phyloP scores from a whole-genome alignment of 2,329 filamentous ascomycete genomes.

The Arthrobotrys megalospora region DNA sequence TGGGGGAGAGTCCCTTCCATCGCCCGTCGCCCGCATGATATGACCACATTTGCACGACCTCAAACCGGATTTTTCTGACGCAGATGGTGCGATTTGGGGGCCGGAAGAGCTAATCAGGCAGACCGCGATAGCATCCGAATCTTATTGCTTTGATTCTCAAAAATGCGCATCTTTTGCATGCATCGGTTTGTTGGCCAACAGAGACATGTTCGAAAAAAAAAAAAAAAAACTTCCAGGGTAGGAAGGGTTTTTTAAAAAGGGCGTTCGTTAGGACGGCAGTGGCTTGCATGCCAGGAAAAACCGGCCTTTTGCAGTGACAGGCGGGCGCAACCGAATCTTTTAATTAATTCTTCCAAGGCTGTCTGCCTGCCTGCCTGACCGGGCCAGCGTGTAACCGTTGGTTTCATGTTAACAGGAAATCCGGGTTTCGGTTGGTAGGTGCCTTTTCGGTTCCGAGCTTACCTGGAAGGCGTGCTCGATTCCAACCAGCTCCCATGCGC shows the following conservation, averaged over 20 bases:
- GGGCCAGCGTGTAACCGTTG: slow-evolving; percentile 45
- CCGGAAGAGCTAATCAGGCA: slow-evolving; percentile 42
- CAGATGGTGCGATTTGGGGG: slow-evolving; percentile 39
- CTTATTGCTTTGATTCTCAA: slow-evolving; percentile 31
- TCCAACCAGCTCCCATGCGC: not conserved
- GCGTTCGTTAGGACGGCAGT: slow-evolving; percentile 2
- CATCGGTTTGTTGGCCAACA: slow-evolving; percentile 29
- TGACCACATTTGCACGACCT: slow-evolving; percentile 36
- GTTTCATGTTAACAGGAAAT: slow-evolving; percentile 51
- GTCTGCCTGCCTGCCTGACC: slow-evolving; percentile 54
- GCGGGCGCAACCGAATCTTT: slow-evolving; percentile 19
- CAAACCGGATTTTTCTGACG: slow-evolving; percentile 27
- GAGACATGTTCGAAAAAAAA: slow-evolving; percentile 2
- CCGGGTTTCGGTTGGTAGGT: slow-evolving; percentile 34
- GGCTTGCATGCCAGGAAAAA: slow-evolving; percentile 6
- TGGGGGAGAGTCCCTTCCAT: slow-evolving; percentile 1
- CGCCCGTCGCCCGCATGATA: slow-evolving; percentile 10
- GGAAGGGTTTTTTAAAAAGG: not conserved
- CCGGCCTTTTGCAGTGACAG: slow-evolving; percentile 7
- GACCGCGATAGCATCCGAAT: slow-evolving; percentile 16
- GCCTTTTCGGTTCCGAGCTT: slow-evolving; percentile 30
- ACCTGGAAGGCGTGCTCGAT: slow-evolving; percentile 19
- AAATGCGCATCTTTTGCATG: slow-evolving; percentile 30
- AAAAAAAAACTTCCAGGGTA: not conserved
- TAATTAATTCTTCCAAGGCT: slow-evolving; percentile 12